Evolutionary conservation across 1,139 yeast species (phyloP).

Genomic region (Magnusiomyces paraingens): DNA sequence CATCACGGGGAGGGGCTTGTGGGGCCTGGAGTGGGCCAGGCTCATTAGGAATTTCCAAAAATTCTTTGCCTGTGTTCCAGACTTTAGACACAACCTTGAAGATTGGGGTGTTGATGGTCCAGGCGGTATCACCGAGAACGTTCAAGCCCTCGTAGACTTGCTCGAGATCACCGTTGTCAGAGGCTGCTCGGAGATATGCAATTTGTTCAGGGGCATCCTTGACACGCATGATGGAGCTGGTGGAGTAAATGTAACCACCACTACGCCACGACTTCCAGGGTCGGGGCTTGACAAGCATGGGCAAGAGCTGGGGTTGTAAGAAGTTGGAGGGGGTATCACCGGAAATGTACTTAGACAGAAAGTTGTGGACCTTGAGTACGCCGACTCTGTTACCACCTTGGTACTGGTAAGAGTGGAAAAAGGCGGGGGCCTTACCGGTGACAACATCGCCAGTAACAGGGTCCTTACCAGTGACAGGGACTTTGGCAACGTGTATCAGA

Average conservation of each 20-base stretch:
- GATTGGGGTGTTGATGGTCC: slow-evolving; percentile 80
- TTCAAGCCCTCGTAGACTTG: slow-evolving; percentile 75
- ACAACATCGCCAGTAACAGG: slow-evolving; percentile 66
- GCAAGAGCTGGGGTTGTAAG: slow-evolving; percentile 82
- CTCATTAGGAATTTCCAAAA: slow-evolving; percentile 69
- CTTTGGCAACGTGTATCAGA: slow-evolving; percentile 74
- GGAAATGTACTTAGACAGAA: slow-evolving; percentile 58
- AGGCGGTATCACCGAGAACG: slow-evolving; percentile 80
- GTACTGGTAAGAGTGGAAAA: slow-evolving; percentile 81
- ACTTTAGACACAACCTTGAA: slow-evolving; percentile 64
- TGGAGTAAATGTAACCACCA: slow-evolving; percentile 77
- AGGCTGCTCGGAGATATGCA: slow-evolving; percentile 82
- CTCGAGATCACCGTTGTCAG: slow-evolving; percentile 58
- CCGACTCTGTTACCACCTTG: slow-evolving; percentile 76
- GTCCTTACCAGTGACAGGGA: slow-evolving; percentile 68
- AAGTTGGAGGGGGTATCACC: slow-evolving; percentile 60
- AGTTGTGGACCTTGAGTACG: slow-evolving; percentile 67
- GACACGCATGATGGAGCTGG: slow-evolving; percentile 60
- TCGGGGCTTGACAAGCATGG: slow-evolving; percentile 86
- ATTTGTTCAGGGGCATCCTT: slow-evolving; percentile 84
- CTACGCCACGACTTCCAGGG: slow-evolving; percentile 78
- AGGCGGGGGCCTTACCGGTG: slow-evolving; percentile 78
- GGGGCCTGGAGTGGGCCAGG: slow-evolving; percentile 52
- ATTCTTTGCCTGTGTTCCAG: slow-evolving; percentile 82
- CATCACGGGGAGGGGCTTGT: slow-evolving; percentile 51